phyloP scores from a whole-genome alignment of 2,329 filamentous ascomycete genomes.

The Trichophyton equinum region DNA sequence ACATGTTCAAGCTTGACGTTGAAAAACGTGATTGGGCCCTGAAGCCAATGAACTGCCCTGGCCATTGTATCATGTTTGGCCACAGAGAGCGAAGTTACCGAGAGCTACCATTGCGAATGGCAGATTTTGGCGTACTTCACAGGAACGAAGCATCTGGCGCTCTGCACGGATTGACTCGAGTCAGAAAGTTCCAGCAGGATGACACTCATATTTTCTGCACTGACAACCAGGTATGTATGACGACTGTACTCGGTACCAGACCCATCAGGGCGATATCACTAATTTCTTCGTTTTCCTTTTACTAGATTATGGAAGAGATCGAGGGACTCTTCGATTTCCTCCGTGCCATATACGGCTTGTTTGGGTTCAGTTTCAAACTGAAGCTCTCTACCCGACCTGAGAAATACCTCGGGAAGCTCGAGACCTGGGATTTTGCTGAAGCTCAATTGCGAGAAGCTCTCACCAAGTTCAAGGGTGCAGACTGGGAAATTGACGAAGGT shows the following conservation, averaged over 20 bases:
- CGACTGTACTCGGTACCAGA: background rate
- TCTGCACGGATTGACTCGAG: constrained; percentile 77
- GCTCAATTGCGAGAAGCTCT: constrained; percentile 65
- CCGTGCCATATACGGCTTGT: constrained; percentile 62
- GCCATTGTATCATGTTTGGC: constrained; percentile 78
- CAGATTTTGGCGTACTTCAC: constrained; percentile 91
- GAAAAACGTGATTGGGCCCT: constrained; percentile 78
- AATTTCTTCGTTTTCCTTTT: background rate
- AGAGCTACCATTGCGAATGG: constrained; percentile 81
- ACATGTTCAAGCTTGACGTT: constrained; percentile 76
- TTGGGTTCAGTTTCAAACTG: constrained; percentile 84
- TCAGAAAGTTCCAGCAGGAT: constrained; percentile 89
- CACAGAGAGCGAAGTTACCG: constrained; percentile 76
- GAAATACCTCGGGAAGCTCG: constrained; percentile 73
- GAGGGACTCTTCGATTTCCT: constrained; percentile 80
- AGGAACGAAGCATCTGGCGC: constrained; percentile 92
- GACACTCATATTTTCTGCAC: constrained; percentile 94
- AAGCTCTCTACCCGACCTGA: constrained; percentile 87
- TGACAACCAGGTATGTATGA: constrained; percentile 49
- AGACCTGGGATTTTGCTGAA: constrained; percentile 84
- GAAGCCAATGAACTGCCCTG: constrained; percentile 98
- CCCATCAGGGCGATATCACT: background rate
- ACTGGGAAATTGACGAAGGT: constrained; percentile 85
- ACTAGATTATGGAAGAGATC: constrained; percentile 56
- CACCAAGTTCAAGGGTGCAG: constrained; percentile 58